A percentile compares a stretch with the other conserved stretches of the same genome.
phyloP scores from a whole-genome alignment of 768 basidiomycete species.

The Xerocomellus dryophilus region DNA sequence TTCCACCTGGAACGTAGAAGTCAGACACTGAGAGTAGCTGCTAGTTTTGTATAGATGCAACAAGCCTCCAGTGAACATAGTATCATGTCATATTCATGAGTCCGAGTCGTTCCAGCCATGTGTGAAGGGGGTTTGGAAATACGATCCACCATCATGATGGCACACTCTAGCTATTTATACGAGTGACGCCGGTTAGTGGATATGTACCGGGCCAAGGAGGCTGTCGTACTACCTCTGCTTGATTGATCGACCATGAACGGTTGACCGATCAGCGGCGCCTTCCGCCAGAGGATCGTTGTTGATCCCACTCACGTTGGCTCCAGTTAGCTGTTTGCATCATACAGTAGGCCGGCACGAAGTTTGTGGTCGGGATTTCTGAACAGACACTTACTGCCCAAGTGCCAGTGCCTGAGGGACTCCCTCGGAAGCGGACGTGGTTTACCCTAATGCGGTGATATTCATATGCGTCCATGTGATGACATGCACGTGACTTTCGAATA shows the following conservation, averaged over 20 bases:
- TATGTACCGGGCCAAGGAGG: too few relatives aligned
- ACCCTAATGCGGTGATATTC: conserved; percentile 5
- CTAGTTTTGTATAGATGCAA: too few relatives aligned
- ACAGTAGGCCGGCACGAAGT: too few relatives aligned
- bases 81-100: conserved; percentile 42
- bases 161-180: conserved; percentile 1
- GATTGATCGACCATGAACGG: neutral
- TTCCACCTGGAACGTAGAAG: too few relatives aligned
- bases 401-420: too few relatives aligned
- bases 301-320: neutral
- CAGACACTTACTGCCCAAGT: too few relatives aligned
- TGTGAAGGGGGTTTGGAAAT: neutral
- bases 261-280: neutral
- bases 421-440: too few relatives aligned
- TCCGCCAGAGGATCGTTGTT: neutral
- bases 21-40: neutral
- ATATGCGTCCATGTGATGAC: conserved; percentile 3
- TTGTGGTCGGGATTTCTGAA: too few relatives aligned
- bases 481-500: conserved; percentile 25
- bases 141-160: neutral
- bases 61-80: too few relatives aligned
- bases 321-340: neutral
- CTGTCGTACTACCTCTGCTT: neutral
- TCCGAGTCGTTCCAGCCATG: conserved; percentile 12
- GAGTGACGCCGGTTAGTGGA: too few relatives aligned